A percentile compares a stretch with the other conserved stretches of the same genome.
These are phyloP conservation scores for Sporobolus alterniflorus DNA, from an alignment of 202 grass and related monocot genomes.

Conservation along the genomic window DNA sequence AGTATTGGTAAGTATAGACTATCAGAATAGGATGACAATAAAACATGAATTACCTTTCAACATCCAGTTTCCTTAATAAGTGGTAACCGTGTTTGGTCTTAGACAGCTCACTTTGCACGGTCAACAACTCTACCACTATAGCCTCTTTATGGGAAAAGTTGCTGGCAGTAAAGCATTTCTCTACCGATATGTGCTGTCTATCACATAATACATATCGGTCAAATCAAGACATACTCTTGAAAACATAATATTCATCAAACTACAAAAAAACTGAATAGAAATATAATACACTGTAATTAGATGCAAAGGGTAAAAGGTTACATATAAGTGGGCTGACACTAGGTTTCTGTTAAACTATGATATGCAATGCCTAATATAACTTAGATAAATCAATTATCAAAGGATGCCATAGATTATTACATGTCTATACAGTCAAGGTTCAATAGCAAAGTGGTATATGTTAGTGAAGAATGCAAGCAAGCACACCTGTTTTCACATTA, in stretches of 20 bases:
- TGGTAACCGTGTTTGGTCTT: slow-evolving; percentile 86
- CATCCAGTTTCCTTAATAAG: slow-evolving; percentile 93
- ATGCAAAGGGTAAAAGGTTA: neutral
- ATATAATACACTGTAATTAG: slow-evolving; percentile 8
- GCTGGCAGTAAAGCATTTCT: slow-evolving; percentile 90
- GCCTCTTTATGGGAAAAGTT: slow-evolving; percentile 86
- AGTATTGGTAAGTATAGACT: neutral
- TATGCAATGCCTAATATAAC: neutral
- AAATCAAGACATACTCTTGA: neutral
- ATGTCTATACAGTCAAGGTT: neutral
- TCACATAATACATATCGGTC: slow-evolving; percentile 8
- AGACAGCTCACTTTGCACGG: slow-evolving; percentile 65
- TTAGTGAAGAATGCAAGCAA: neutral
- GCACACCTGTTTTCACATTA: neutral
- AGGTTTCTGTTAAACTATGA: neutral
- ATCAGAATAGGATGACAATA: neutral
- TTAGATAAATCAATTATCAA: neutral
- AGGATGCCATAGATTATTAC: neutral
- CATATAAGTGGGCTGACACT: neutral
- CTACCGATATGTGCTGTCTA: slow-evolving; percentile 81
- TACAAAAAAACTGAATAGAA: neutral
- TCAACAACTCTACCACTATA: slow-evolving; percentile 71
- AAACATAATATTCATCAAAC: neutral
- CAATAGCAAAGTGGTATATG: neutral
- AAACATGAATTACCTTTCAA: slow-evolving; percentile 68